Percentiles rank a stretch among this genome's conserved stretches.
Conservation (phyloP, 768 basidiomycete species). For the Amanita inopinata region DNA sequence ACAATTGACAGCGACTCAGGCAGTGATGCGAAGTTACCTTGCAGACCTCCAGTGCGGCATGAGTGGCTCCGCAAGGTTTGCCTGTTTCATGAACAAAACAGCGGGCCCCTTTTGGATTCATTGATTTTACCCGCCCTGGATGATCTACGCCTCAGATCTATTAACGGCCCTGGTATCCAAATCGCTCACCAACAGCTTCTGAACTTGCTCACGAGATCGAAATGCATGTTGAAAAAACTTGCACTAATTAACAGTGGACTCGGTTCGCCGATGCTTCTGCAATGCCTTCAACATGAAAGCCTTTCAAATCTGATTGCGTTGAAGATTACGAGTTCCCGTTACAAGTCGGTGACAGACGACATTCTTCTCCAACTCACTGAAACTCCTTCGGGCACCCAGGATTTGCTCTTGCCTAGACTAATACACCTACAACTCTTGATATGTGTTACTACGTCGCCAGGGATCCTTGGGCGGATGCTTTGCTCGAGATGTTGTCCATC, state of each 20-base stretch:
- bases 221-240: neutral
- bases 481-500: neutral
- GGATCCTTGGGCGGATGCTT: neutral
- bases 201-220: neutral
- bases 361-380: neutral
- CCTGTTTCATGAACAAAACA: neutral
- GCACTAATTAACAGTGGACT: neutral
- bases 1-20: neutral
- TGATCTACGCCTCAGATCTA: neutral
- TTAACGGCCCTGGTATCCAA: neutral
- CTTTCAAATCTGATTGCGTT: neutral
- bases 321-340: neutral
- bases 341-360: neutral
- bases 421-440: neutral
- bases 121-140: neutral
- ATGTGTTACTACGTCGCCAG: neutral
- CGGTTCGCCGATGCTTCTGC: neutral
- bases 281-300: conserved; percentile 3
- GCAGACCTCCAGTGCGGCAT: neutral
- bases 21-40: neutral
- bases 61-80: neutral
- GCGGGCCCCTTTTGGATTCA: neutral
- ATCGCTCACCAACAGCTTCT: neutral
- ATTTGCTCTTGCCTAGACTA: too few relatives aligned
- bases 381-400: too few relatives aligned